Conservation (phyloP, 2,329 filamentous ascomycete genomes). For the Trichoderma sp. region DNA sequence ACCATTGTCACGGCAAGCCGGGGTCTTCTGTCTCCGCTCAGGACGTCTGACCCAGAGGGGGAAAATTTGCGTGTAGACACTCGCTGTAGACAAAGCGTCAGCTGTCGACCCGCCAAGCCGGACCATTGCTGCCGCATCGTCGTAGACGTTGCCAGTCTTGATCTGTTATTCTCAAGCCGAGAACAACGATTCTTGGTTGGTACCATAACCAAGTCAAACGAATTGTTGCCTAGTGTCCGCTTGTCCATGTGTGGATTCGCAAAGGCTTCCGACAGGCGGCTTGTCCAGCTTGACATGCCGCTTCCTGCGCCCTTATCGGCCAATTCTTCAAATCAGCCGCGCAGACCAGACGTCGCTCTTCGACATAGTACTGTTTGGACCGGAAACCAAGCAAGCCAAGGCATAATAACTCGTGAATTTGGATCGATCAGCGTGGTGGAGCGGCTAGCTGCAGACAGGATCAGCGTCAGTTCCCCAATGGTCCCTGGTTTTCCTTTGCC, state of each 20-base stretch:
- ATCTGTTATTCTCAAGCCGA: background rate
- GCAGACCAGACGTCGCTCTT: background rate
- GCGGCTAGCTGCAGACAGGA: background rate
- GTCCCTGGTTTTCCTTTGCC: background rate
- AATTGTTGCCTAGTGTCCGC: no score
- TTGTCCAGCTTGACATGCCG: background rate
- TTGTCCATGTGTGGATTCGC: background rate
- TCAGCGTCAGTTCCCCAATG: background rate
- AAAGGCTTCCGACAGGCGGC: background rate
- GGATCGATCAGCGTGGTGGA: slow-evolving; percentile 12
- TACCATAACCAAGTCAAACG: background rate
- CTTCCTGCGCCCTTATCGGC: background rate
- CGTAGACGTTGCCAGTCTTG: background rate
- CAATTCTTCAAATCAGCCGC: background rate
- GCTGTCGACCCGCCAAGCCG: background rate
- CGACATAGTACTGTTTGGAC: background rate
- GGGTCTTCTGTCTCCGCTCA: background rate
- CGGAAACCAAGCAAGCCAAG: slow-evolving; percentile 5
- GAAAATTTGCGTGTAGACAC: background rate
- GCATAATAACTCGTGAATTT: background rate
- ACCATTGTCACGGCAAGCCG: background rate
- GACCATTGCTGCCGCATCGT: background rate
- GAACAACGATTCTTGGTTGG: background rate
- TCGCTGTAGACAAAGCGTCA: background rate
- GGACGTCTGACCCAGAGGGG: background rate